Evolutionary conservation across 192 early-diverging fungal genomes (phyloP).

Genomic region (Geranomyces michiganensis): DNA sequence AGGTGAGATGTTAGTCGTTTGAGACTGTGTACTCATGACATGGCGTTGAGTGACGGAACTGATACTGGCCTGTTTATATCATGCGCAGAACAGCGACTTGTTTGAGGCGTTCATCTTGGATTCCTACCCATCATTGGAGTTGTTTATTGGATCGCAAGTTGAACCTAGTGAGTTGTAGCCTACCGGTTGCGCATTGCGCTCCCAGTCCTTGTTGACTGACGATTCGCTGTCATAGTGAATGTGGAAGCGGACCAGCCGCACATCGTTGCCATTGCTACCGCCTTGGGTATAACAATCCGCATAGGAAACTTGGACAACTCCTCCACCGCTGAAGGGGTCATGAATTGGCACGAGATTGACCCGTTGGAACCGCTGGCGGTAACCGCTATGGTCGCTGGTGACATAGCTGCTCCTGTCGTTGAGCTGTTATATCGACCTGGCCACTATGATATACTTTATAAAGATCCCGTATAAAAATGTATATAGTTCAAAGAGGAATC

Average conservation of each 20-base stretch:
- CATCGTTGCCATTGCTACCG: constrained; percentile 74
- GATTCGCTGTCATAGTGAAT: constrained; percentile 35
- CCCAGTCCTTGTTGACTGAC: too few species aligned
- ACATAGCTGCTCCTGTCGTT: constrained; percentile 16
- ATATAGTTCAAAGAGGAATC: too few species aligned
- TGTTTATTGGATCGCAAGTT: constrained; percentile 50
- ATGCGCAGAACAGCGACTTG: constrained; percentile 49
- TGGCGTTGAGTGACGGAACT: not conserved
- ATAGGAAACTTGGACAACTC: constrained; percentile 73
- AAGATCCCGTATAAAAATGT: too few species aligned
- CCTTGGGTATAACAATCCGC: constrained; percentile 61
- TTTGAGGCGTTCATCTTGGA: constrained; percentile 62
- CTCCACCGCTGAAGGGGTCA: constrained; percentile 41
- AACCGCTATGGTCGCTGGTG: constrained; percentile 7
- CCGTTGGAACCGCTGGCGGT: constrained; percentile 56
- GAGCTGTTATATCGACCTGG: constrained; percentile 51
- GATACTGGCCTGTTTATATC: not conserved
- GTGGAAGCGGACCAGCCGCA: constrained; percentile 80
- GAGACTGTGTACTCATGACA: not conserved
- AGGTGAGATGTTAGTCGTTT: constrained; percentile 38
- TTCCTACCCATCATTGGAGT: constrained; percentile 46
- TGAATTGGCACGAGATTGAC: constrained; percentile 76
- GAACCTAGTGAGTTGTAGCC: constrained; percentile 46
- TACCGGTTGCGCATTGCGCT: not conserved
- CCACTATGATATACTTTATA: constrained; percentile 80